Evolutionary conservation across 768 basidiomycete species (phyloP).

Genomic region (Agaricus blazei): DNA sequence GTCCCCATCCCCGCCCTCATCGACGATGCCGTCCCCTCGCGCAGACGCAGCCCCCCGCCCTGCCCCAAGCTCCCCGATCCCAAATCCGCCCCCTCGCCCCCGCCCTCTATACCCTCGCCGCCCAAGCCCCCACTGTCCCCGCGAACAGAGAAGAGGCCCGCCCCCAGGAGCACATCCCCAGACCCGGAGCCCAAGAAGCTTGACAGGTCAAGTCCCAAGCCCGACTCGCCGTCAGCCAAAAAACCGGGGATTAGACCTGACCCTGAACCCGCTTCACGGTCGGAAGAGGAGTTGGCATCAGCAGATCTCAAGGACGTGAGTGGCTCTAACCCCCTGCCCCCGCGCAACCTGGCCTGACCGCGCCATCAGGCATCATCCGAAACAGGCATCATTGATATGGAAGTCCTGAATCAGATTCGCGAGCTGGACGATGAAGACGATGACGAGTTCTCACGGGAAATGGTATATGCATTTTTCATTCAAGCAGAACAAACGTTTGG

Average conservation of each 20-base stretch:
- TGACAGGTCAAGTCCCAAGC: neutral
- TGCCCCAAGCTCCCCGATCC: slow-evolving; percentile 7
- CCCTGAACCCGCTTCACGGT: neutral
- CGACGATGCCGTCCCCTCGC: slow-evolving; percentile 14
- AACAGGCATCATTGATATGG: slow-evolving; percentile 60
- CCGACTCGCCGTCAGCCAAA: neutral
- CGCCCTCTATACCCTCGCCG: slow-evolving; percentile 8
- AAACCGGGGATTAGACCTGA: neutral
- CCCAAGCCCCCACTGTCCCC: slow-evolving; percentile 7
- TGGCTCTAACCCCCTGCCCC: neutral
- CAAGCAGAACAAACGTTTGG: slow-evolving; percentile 77
- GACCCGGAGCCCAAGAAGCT: slow-evolving; percentile 4
- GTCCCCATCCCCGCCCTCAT: slow-evolving; percentile 12
- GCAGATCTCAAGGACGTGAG: slow-evolving; percentile 4
- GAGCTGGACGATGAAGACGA: slow-evolving; percentile 87
- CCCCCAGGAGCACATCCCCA: neutral
- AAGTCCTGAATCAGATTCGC: slow-evolving; percentile 79
- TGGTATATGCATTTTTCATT: slow-evolving; percentile 75
- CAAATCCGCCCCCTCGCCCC: neutral
- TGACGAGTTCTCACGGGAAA: slow-evolving; percentile 67
- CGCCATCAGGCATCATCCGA: slow-evolving; percentile 6
- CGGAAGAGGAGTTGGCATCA: neutral
- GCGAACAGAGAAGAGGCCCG: slow-evolving; percentile 3
- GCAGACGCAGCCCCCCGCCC: slow-evolving; percentile 11
- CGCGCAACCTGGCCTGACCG: neutral